Evolutionary conservation across 2,329 filamentous ascomycete genomes (phyloP), one percentile per base, ranked within the genome.

Genomic region (Apiospora koreana): DNA sequence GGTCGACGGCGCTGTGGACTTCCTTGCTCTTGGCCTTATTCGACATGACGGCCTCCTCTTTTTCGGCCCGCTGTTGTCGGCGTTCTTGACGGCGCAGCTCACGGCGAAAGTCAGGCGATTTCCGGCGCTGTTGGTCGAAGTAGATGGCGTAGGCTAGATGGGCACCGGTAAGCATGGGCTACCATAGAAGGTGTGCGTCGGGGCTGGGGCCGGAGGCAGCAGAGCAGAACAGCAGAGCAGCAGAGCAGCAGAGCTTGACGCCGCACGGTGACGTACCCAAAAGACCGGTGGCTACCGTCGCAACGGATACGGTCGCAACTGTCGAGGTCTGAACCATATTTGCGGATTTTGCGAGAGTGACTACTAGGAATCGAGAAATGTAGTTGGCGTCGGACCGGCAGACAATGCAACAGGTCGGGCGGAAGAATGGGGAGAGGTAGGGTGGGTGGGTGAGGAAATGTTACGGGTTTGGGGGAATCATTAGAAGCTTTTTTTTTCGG

Each of bases 1-100:
- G 88, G 76, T 94, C 90, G 66, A 98, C 92, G 68, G 89, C 90
- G 70, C 83, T 82, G 83, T 92, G 92, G 84, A 99, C 93, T 76
- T 87, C 85, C 81, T 93, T 88, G 79, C 91, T 90, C 85, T 93
- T 92, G 81, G 87, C 86, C 76, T 88, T 86, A 73, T 87, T 87
- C 74, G 89, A 87, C 71, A 88, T 87, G 79, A 92, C 89, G 72
- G 90, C 91, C 79, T 91, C 87, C 77, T 93, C 91, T 84, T 94
- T 94, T 77, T 91, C 90, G 71, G 85, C 89, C 75, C 91, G 91
- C 74, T 87, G 89, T 81, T 92, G 89, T 79, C 88, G 88, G 82
- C 93, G 92, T 81, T 93, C 91, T 82, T 94, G 93, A 79, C 91
- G 90, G 81, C 93, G 93, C 77, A 93, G 82, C 77, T 87, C 83